Evolutionary conservation across 768 basidiomycete species (phyloP).

Genomic region (Ephemerocybe angulata): DNA sequence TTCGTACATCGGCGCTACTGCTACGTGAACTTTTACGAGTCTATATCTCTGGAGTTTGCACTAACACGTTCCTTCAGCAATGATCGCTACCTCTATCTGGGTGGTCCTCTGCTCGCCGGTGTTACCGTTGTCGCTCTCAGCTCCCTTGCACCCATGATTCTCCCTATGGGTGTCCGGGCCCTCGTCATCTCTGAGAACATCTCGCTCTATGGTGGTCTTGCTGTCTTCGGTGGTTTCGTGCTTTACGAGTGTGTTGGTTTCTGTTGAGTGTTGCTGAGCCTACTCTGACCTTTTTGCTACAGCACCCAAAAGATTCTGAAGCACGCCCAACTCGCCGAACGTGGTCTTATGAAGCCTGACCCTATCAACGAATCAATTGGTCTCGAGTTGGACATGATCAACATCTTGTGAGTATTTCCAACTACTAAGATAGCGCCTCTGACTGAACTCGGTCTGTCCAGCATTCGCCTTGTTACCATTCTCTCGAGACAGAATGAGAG

Average conservation of each 20-base stretch:
- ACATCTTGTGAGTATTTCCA: conserved; percentile 65
- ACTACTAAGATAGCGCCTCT: neutral
- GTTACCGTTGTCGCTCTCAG: conserved; percentile 84
- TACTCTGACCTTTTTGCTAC: conserved; percentile 1
- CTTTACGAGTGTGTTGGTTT: conserved; percentile 67
- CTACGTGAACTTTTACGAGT: conserved; percentile 44
- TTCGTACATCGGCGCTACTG: conserved; percentile 86
- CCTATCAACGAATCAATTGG: conserved; percentile 75
- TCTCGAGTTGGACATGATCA: conserved; percentile 84
- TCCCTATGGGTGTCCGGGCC: conserved; percentile 77
- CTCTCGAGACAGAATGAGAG: conserved; percentile 63
- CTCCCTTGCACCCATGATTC: conserved; percentile 83
- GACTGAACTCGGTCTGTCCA: conserved; percentile 22
- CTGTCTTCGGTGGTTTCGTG: conserved; percentile 83
- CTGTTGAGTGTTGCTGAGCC: neutral
- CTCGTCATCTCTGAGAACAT: conserved; percentile 75
- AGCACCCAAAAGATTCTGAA: conserved; percentile 84
- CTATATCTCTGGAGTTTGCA: neutral
- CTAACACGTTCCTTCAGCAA: conserved; percentile 34
- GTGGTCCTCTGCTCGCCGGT: conserved; percentile 84
- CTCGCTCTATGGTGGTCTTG: conserved; percentile 83
- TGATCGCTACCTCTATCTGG: conserved; percentile 82
- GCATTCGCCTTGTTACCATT: conserved; percentile 79
- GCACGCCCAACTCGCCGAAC: conserved; percentile 71
- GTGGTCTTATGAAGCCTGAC: conserved; percentile 63